Conservation (phyloP, 2,329 filamentous ascomycete species). For the Thermothelomyces thermophilus region DNA sequence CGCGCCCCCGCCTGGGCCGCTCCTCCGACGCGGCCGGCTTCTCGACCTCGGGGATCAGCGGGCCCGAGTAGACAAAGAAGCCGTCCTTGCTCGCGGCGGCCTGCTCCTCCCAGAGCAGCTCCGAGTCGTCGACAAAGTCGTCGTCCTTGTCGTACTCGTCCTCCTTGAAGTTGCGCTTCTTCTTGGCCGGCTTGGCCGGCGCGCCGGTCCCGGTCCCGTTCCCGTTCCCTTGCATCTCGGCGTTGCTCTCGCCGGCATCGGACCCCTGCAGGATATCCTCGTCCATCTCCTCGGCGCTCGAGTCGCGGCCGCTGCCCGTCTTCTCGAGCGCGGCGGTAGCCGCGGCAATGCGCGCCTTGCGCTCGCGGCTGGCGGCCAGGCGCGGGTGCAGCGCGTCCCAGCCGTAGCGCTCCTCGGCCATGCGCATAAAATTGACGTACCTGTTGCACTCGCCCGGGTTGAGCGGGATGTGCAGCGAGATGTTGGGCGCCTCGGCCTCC, state of each 20-base stretch:
- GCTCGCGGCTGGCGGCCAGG: constrained; percentile 79
- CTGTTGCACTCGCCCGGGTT: constrained; percentile 71
- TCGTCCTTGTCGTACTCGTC: constrained; percentile 81
- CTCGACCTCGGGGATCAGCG: constrained; percentile 79
- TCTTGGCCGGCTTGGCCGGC: constrained; percentile 59
- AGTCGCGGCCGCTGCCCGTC: constrained; percentile 60
- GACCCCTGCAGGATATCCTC: constrained; percentile 55
- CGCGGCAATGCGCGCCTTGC: constrained; percentile 79
- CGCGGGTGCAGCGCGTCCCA: constrained; percentile 91
- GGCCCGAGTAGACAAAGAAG: constrained; percentile 96
- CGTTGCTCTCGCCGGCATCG: constrained; percentile 71
- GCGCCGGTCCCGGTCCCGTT: constrained; percentile 33
- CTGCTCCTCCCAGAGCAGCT: constrained; percentile 91
- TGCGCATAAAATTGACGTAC: constrained; percentile 88
- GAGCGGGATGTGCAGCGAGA: constrained; percentile 76
- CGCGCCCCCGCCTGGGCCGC: constrained; percentile 61
- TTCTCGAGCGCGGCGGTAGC: constrained; percentile 81
- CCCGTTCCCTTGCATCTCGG: constrained; percentile 62
- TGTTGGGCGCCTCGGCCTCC: constrained; percentile 61
- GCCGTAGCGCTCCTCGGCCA: constrained; percentile 90
- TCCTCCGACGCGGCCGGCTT: constrained; percentile 61
- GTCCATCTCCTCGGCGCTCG: constrained; percentile 71
- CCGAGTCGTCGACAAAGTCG: constrained; percentile 86
- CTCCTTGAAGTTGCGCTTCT: constrained; percentile 73
- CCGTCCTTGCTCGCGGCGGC: constrained; percentile 91